These are phyloP conservation scores for Exophiala bonariae DNA, from an alignment of 2,329 filamentous ascomycete species.

Conservation along the genomic window DNA sequence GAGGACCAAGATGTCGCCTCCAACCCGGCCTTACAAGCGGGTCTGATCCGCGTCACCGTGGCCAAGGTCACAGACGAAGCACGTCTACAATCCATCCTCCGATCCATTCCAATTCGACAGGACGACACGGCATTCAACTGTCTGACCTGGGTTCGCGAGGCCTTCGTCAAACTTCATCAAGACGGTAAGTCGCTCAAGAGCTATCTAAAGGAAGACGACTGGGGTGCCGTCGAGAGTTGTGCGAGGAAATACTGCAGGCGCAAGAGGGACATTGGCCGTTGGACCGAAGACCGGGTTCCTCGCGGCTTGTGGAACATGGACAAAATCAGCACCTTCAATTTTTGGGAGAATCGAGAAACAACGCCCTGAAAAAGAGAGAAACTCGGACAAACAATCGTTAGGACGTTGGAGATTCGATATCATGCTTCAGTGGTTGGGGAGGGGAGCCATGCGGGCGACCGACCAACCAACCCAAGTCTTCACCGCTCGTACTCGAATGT, in stretches of 20 bases:
- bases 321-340: conserved; percentile 28
- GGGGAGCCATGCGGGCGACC: too few relatives aligned
- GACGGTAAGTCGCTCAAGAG: conserved; percentile 21
- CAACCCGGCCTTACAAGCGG: conserved; percentile 13
- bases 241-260: conserved; percentile 27
- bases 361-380: conserved; percentile 21
- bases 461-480: too few relatives aligned
- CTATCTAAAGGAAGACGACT: conserved; percentile 25
- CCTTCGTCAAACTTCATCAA: conserved; percentile 18
- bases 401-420: too few relatives aligned
- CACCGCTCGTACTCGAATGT: too few relatives aligned
- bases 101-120: conserved; percentile 11
- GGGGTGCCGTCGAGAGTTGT: conserved; percentile 24
- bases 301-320: conserved; percentile 18
- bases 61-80: conserved; percentile 26
- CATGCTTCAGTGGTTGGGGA: too few relatives aligned
- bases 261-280: conserved; percentile 24
- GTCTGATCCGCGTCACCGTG: conserved; percentile 22
- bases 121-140: conserved; percentile 24
- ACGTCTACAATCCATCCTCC: conserved; percentile 21
- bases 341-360: conserved; percentile 29
- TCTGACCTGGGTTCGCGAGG: conserved; percentile 26
- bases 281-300: conserved; percentile 6
- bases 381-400: too few relatives aligned
- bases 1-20: conserved; percentile 26